Base-by-base conservation (phyloP, 2,329 filamentous ascomycete genomes). In the Cercospora sp. region DNA sequence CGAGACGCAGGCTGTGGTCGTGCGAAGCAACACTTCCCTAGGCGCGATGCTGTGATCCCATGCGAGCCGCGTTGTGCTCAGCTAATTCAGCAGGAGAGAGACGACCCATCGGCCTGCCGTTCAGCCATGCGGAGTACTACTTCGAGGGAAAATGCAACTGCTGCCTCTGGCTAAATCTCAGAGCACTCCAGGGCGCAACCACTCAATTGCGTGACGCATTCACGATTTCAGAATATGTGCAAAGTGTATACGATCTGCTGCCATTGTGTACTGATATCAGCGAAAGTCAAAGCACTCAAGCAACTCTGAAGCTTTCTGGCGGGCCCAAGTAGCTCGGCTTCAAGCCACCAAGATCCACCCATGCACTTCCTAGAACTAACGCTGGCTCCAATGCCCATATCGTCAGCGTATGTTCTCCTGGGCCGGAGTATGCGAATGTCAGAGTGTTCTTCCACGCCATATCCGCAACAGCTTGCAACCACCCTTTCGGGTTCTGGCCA, bases 341-440 rank as follows among this genome's bases (percentile, higher is more conserved):
- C 37, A 65, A 43, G 10, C 63, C 55, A 18, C 63, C 63, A 9
- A 65, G n/a, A 21, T 65, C 63, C 55, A 65, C 18, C 40, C 57
- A 57, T 5, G 45, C 21, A 16, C 32, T 61, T 24, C 45, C 63
- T 7, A 65, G 24, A 3, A 65, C 37, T 18, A 65, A 51, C 4
- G 57, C 58, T 16, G 26, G 57, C 30, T 65, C 53, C 6, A 18
- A 6, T 7, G 45, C 26, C 45, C 63, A 49, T n/a, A 65, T 40
- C n/a, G 16, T 65, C 53, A 65, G 16, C n/a, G 32, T 45, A 60
- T 65, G 63, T 24, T 21, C 34, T 8, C 63, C 63, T 2, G 55
- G 63, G 1, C 28, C 55, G 1, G 40, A 18, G 3, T 58, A 57
- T 21, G 37, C 12, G 37, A 65, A 30, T 2, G 37, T 30, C 16